Evolutionary conservation across 2,329 filamentous ascomycete genomes (phyloP), one percentile per base, ranked within the genome.

Genomic region (Hirsutella rhossiliensis): DNA sequence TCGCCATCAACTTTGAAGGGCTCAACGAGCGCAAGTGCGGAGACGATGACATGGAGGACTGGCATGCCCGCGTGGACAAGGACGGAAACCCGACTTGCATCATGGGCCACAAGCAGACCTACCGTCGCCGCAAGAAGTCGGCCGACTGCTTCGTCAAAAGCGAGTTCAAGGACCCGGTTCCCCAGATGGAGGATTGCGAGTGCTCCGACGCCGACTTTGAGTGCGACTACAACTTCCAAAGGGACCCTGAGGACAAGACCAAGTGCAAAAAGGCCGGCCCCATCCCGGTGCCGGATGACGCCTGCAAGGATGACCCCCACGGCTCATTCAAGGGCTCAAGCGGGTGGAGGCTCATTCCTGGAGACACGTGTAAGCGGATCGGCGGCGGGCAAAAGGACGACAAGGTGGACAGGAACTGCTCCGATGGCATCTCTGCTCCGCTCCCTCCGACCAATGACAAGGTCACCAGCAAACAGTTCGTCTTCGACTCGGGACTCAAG

Each of bases 81-180:
- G 76, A 95, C 19, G 84, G 84, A 29, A 76, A 94, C 42, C 76
- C 89, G 3, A 86, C 81, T 42, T 98, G 92, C 61, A 71, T 98
- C 51, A 97, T 98, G 90, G 92, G 92, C 18, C 89, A 95, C 60
- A 94, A 82, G 56, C 90, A 97, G 59, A 87, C 77, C 49, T 98
- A 84, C 63, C 75, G 71, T 44, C 80, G 92, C 50, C 81, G 92
- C 54, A 97, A 94, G 69, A 84, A 87, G 59, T 76, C 86, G 53
- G 83, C 85, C 17, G 79, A 94, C 48, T 98, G 94, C 64, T 94
- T 96, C 60, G 74, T 97, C 53, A 84, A 86, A 54, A 73, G 85
- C 47, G 79, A 90, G 43, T 96, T 95, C 67, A 80, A 87, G 56
- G 84, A 92, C 49, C 80, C 85, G 0, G 64, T 76, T 30, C 78